phyloP scores from a whole-genome alignment of 2,329 filamentous ascomycete genomes.

The Fusarium succisae region DNA sequence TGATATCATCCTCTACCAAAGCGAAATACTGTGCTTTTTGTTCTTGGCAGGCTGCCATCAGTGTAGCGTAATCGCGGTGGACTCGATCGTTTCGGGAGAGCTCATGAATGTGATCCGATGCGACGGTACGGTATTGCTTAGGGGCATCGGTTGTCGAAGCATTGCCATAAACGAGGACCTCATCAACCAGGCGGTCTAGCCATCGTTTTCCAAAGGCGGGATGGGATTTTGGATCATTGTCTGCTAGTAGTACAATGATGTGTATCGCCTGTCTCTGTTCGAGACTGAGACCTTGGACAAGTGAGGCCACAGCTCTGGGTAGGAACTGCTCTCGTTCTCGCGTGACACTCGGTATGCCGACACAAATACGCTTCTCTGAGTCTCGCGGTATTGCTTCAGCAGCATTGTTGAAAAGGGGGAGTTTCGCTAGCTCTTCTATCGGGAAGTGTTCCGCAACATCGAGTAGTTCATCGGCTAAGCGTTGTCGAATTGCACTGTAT shows the following conservation, averaged over 20 bases:
- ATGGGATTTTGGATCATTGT: constrained; percentile 39
- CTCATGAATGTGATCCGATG: neutral
- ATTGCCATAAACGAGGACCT: constrained; percentile 43
- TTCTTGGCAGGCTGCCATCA: constrained; percentile 39
- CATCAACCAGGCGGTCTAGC: constrained; percentile 43
- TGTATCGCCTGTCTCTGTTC: constrained; percentile 42
- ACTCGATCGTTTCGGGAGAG: constrained; percentile 38
- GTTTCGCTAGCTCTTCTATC: neutral
- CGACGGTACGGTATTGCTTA: rapidly evolving
- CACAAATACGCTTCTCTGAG: constrained; percentile 15
- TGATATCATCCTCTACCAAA: constrained; percentile 47
- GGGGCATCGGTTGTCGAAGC: rapidly evolving
- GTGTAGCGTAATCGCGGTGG: constrained; percentile 42
- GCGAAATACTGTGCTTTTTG: constrained; percentile 42
- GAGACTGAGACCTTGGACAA: constrained; percentile 42
- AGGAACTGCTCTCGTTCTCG: constrained; percentile 42
- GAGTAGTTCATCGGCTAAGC: constrained; percentile 38
- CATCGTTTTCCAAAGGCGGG: constrained; percentile 43
- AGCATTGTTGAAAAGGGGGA: neutral
- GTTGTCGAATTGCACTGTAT: constrained; percentile 38
- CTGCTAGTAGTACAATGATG: constrained; percentile 44
- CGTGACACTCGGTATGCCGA: constrained; percentile 45
- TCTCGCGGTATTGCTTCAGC: neutral
- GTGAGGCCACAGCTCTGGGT: constrained; percentile 39
- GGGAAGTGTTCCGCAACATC: neutral